A percentile compares a stretch with the other conserved stretches of the same genome.
These are phyloP conservation scores for Gyrodon lividus DNA, from an alignment of 768 basidiomycete species.

Conservation along the genomic window DNA sequence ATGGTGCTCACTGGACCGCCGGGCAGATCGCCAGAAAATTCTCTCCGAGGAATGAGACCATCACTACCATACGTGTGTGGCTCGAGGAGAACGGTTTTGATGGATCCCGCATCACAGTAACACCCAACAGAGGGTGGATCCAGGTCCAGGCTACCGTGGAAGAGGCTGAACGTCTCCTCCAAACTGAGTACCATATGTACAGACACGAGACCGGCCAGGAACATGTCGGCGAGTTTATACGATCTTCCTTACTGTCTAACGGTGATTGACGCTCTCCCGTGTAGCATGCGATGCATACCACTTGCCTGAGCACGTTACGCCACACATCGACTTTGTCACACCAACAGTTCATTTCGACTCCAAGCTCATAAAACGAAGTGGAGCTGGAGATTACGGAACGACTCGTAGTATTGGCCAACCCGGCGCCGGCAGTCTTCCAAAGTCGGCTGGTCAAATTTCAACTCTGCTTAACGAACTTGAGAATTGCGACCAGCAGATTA, in stretches of 20 bases:
- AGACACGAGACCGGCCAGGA: constrained; percentile 29
- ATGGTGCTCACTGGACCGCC: constrained; percentile 40
- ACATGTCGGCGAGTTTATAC: constrained; percentile 29
- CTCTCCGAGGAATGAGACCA: constrained; percentile 33
- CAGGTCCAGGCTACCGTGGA: constrained; percentile 34
- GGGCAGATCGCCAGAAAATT: constrained; percentile 35
- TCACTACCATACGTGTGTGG: constrained; percentile 36
- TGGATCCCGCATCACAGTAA: constrained; percentile 26
- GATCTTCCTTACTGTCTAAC: constrained; percentile 1
- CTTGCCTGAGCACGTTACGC: constrained; percentile 30
- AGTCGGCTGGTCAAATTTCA: constrained; percentile 25
- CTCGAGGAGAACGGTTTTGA: constrained; percentile 32
- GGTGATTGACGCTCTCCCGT: not conserved
- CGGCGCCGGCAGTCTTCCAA: constrained; percentile 4
- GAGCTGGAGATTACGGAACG: not conserved
- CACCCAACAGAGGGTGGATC: constrained; percentile 33
- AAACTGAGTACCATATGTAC: constrained; percentile 38
- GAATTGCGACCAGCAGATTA: constrained; percentile 39
- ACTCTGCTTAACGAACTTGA: constrained; percentile 10
- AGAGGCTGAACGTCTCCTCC: constrained; percentile 40
- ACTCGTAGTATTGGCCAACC: constrained; percentile 6
- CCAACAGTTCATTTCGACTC: constrained; percentile 36
- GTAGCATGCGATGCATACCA: constrained; percentile 36
- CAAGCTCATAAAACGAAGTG: constrained; percentile 10
- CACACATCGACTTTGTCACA: constrained; percentile 38